Conservation (phyloP, 345 rosid genomes). For the Eucalyptus caleyi region DNA sequence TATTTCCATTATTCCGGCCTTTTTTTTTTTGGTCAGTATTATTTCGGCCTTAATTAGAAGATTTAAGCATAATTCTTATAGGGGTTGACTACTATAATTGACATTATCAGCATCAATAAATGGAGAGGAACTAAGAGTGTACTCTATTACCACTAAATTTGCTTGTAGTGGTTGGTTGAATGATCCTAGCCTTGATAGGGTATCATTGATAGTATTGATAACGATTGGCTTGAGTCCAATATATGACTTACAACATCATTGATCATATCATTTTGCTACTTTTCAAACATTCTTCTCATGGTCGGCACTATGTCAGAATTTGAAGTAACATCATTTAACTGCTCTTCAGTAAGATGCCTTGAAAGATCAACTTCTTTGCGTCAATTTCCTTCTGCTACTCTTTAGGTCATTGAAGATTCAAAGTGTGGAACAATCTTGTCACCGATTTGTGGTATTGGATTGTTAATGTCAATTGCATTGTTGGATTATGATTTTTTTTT, state of each 20-base stretch:
- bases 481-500: fast-evolving
- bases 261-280: neutral
- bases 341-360: too few relatives aligned
- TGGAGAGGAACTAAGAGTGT: neutral
- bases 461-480: too few relatives aligned
- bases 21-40: too few relatives aligned
- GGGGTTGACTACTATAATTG: neutral
- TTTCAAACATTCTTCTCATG: too few relatives aligned
- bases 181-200: neutral
- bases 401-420: too few relatives aligned
- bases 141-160: neutral
- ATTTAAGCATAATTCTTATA: neutral
- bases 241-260: neutral
- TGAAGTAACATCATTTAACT: fast-evolving
- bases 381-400: too few relatives aligned
- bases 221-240: fast-evolving
- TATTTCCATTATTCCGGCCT: neutral
- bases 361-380: too few relatives aligned
- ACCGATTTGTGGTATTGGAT: too few relatives aligned
- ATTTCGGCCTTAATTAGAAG: neutral
- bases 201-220: neutral
- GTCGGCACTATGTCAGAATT: too few relatives aligned
- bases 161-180: neutral
- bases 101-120: neutral
- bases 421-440: too few relatives aligned